phyloP scores from a whole-genome alignment of 139 green algal species.

The Picochlorum sp. region DNA sequence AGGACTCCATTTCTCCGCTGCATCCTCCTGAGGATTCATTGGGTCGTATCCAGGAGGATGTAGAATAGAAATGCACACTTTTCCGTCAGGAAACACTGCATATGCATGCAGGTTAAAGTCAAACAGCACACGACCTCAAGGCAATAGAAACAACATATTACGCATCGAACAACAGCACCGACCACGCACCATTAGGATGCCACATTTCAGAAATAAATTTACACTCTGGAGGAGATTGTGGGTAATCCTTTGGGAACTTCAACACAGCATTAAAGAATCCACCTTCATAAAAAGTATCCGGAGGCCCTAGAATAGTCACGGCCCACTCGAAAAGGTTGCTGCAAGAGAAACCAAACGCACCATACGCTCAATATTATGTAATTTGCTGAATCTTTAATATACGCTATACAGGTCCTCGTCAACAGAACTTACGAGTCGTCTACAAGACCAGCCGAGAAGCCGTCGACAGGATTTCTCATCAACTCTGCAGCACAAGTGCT shows the following conservation, averaged over 20 bases:
- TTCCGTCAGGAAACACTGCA: conserved; percentile 92
- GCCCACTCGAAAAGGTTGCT: conserved; percentile 96
- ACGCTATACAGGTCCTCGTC: no score
- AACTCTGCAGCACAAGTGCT: conserved; percentile 63
- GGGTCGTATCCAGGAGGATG: conserved; percentile 91
- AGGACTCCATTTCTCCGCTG: conserved; percentile 89
- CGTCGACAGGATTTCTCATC: conserved; percentile 91
- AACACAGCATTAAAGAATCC: conserved; percentile 98
- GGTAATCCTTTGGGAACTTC: conserved; percentile 96
- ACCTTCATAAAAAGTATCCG: conserved; percentile 97
- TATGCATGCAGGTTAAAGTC: conserved; percentile 49
- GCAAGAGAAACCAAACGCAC: not conserved
- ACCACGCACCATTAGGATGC: conserved; percentile 93
- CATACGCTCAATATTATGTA: no score
- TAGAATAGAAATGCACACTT: conserved; percentile 99
- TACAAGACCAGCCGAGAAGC: conserved; percentile 93
- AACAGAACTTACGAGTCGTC: conserved; percentile 64
- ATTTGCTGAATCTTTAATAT: no score
- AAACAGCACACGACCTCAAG: no score
- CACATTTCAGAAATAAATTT: conserved; percentile 98
- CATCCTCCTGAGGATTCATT: conserved; percentile 87
- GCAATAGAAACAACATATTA: not conserved
- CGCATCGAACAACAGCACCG: conserved; percentile 28
- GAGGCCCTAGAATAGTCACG: conserved; percentile 94
- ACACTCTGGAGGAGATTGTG: conserved; percentile 85